phyloP scores from a whole-genome alignment of 495 filamentous ascomycete species.

The Hypoxylon lenormandii region DNA sequence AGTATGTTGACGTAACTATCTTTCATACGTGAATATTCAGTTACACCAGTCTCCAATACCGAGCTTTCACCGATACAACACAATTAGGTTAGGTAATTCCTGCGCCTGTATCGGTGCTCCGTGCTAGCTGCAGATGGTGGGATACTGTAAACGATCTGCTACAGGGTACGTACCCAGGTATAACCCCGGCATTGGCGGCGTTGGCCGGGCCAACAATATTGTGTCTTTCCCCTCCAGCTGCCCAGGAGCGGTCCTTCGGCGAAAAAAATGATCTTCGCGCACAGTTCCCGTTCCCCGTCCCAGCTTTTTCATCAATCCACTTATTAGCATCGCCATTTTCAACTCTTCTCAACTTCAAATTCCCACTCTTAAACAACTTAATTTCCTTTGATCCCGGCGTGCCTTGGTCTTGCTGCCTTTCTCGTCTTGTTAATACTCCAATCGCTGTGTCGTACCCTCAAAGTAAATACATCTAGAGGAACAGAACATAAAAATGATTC shows the following conservation, averaged over 20 bases:
- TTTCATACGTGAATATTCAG: not conserved
- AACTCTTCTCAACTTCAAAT: no score
- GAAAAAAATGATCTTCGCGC: constrained; percentile 7
- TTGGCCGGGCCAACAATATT: not conserved
- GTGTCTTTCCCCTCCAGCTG: not conserved
- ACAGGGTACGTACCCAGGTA: constrained; percentile 1
- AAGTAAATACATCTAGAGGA: constrained; percentile 19
- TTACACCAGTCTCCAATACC: not conserved
- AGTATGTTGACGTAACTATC: not conserved
- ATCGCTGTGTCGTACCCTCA: not conserved
- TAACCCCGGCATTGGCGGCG: constrained; percentile 1
- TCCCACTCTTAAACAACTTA: no score
- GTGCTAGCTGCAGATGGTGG: not conserved
- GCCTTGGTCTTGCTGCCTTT: not conserved
- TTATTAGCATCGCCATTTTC: no score
- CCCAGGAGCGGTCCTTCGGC: constrained; percentile 1
- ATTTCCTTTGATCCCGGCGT: no score
- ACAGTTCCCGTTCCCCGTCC: not conserved
- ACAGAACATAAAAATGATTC: constrained; percentile 39
- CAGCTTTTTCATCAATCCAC: no score
- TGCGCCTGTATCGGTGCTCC: not conserved
- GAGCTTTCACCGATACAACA: constrained; percentile 4
- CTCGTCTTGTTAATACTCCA: constrained; percentile 5
- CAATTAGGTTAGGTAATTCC: not conserved
- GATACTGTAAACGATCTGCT: not conserved